Evolutionary conservation across 2,329 filamentous ascomycete genomes (phyloP).

Genomic region (Plenodomus tracheiphilus): DNA sequence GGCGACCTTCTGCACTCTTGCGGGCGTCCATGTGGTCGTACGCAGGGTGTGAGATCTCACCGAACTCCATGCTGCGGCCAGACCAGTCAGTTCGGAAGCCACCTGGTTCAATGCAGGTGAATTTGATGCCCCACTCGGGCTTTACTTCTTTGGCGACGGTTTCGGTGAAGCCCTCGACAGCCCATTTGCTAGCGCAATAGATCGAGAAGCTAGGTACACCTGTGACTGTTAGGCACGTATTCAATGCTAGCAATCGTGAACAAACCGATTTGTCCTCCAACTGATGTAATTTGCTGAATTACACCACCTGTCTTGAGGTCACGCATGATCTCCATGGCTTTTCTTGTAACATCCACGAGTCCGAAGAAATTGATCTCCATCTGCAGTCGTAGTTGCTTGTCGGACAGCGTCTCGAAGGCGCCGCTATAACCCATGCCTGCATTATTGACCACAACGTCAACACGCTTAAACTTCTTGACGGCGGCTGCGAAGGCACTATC

Average conservation of each 20-base stretch:
- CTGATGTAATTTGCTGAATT: conserved; percentile 59
- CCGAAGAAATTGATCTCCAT: conserved; percentile 66
- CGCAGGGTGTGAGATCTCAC: conserved; percentile 48
- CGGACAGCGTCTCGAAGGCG: conserved; percentile 56
- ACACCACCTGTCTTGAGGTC: conserved; percentile 56
- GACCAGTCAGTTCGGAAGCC: conserved; percentile 54
- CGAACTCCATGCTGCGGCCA: conserved; percentile 53
- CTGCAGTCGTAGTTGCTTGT: conserved; percentile 55
- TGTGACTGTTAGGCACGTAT: conserved; percentile 3
- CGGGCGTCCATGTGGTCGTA: conserved; percentile 55
- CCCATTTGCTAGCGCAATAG: conserved; percentile 51
- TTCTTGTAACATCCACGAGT: conserved; percentile 56
- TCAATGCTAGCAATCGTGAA: not conserved
- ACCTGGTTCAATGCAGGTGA: conserved; percentile 51
- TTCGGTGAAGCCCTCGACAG: conserved; percentile 55
- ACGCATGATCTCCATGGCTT: conserved; percentile 51
- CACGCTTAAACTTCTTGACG: conserved; percentile 54
- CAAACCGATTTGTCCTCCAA: conserved; percentile 53
- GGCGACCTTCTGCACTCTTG: conserved; percentile 44
- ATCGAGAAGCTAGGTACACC: conserved; percentile 46
- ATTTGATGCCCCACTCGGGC: conserved; percentile 53
- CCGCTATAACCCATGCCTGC: conserved; percentile 61
- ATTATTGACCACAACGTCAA: conserved; percentile 66
- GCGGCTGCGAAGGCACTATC: conserved; percentile 51
- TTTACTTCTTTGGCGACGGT: conserved; percentile 49